Base-by-base conservation (phyloP, 1,139 yeast species). In the Candida glucosophila region DNA sequence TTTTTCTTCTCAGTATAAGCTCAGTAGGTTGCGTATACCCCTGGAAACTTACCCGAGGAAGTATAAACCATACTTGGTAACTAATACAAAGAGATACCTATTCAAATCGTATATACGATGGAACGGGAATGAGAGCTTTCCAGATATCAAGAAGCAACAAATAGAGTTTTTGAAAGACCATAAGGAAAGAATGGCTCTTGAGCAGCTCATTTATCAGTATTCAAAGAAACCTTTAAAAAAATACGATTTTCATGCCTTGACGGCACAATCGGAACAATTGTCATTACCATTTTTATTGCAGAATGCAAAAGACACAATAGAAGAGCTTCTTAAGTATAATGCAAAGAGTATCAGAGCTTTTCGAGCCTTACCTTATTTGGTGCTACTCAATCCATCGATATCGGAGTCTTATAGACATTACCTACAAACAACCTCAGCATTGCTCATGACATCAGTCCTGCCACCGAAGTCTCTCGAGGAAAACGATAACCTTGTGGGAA, bases 311-410 rank as follows among this genome's bases (percentile, higher is more conserved):
- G 54, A 63, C 15, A 71, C 80, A 0, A 47, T 70, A 4, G 53
- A 58, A 16, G 60, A 61, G 23, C 41, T 73, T 25, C 43, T 69
- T 6, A 61, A 65, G 5, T 50, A 62, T 31, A 53, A 63, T 34
- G 75, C 79, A 4, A 64, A 73, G 27, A 53, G 95, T 33, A 51
- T 86, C 12, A 65, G 67, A 21, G 79, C 79, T 23, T 73, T 88
- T 37, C 65, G 92, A 33, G 62, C 67, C 24, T 57, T 88, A 27
- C 95, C 95, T 0, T 88, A 85, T 47, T 67, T 88, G 38, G 86
- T 79, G 25, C 80, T 85, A 24, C 55, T 88, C 33, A 88, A 88
- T 45, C 95, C 96, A n/a, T 73, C 83, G 40, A 78, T 88, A 28
- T 79, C 92, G n/a, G 75, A 73, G 40, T 78, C 82, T 12, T 83